Base-by-base conservation (phyloP, 2,329 filamentous ascomycete genomes). In the Chalaropsis thielavioides region DNA sequence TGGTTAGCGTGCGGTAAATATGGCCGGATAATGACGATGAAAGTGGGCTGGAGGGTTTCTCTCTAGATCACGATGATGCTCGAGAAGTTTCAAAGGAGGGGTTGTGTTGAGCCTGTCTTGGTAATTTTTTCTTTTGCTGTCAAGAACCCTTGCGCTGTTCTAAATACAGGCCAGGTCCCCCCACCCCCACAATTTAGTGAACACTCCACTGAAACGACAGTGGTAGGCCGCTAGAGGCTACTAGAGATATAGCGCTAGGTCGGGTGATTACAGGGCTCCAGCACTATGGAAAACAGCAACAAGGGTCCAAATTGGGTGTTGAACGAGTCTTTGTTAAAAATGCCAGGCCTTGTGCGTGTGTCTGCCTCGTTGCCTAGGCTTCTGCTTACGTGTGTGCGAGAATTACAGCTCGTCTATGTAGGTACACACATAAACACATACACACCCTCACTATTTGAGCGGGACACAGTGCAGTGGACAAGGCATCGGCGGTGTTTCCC, bases 401-500 rank as follows among this genome's bases (percentile, higher is more conserved):
- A 51, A 51, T 2, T 24, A 27, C 22, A 24, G 46, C 17, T 46
- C 44, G 44, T 22, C 10, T 22, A 46, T 46, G 44, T 46, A 46
- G 43, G 43, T 46, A 46, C 43, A 46, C 7, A 19, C 15, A 19
- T 38, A 6, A 10, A 8, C 7, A 49, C 44, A 22, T 3, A 51
- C 13, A 13, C 19, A 51, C 22, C 4, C 10, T 24, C 7, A 24
- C 46, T 51, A 15, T 24, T 27, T 2, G 22, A 61, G 31, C 24
- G 5, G 10, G 15, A 17, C 31, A 38, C 15, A 58, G 19, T 22
- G n/a, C 15, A 58, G 19, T 22, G n/a, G 15, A 19, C 22, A 27
- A 11, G 38, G 59, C 41, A 49, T 62, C 58, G 58, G 64, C 38
- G 44, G 41, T 58, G 64, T 59, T 65, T 65, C 64, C 64, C 61